phyloP scores from a whole-genome alignment of 176 grass and related monocot species.

The Cenchrus fungigraminus region DNA sequence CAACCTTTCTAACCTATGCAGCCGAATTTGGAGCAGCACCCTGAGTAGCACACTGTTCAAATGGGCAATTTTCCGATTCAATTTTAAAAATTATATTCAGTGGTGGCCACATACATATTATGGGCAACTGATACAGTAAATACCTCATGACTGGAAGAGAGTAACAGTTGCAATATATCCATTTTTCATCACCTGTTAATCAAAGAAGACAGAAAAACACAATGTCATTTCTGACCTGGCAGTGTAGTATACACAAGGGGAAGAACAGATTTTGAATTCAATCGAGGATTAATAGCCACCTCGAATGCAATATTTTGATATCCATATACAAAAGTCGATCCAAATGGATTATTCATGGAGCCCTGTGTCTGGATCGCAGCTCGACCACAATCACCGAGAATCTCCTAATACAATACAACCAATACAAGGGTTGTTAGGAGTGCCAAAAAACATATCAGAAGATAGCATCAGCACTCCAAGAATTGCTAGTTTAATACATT shows the following conservation, averaged over 20 bases:
- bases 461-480: background rate
- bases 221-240: background rate
- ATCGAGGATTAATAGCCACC: slow-evolving; percentile 38
- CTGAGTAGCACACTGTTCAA: slow-evolving; percentile 1
- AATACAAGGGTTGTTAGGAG: background rate
- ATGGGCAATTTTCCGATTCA: background rate
- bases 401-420: slow-evolving; percentile 61
- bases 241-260: background rate
- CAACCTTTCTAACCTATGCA: slow-evolving; percentile 1
- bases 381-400: slow-evolving; percentile 82
- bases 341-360: slow-evolving; percentile 96
- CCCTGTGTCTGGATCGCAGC: slow-evolving; percentile 98
- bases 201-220: background rate
- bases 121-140: background rate
- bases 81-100: background rate
- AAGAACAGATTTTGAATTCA: background rate
- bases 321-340: slow-evolving; percentile 95
- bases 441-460: background rate
- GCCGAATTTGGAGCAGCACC: background rate
- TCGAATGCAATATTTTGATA: slow-evolving; percentile 97
- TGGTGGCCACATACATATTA: background rate
- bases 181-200: slow-evolving; percentile 89
- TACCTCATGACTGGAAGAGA: slow-evolving; percentile 76
- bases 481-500: background rate
- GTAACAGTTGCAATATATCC: slow-evolving; percentile 94